phyloP scores from a whole-genome alignment of 441 rosid genomes.

The Brassica balearica region DNA sequence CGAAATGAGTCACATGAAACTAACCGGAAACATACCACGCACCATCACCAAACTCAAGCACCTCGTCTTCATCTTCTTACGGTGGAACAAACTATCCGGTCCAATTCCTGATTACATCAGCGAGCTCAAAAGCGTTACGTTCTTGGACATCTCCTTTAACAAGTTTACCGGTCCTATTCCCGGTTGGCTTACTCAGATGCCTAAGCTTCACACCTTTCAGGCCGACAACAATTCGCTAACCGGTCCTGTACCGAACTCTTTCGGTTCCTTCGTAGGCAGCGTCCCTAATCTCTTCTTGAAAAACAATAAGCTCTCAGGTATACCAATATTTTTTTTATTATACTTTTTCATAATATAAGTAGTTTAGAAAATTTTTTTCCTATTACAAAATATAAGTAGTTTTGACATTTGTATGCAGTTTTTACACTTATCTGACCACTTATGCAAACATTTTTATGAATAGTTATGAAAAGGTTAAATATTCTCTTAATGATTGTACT shows the following conservation, averaged over 20 bases:
- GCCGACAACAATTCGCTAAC: slow-evolving; percentile 61
- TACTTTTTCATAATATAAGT: too few relatives aligned
- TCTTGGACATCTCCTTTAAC: slow-evolving; percentile 40
- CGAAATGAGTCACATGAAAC: slow-evolving; percentile 44
- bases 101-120: slow-evolving; percentile 60
- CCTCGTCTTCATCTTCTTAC: slow-evolving; percentile 57
- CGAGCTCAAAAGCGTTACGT: slow-evolving; percentile 54
- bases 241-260: slow-evolving; percentile 65
- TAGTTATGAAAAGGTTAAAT: neutral
- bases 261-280: slow-evolving; percentile 51
- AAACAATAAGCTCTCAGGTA: slow-evolving; percentile 74
- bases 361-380: too few relatives aligned
- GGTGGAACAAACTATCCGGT: slow-evolving; percentile 61
- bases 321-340: neutral
- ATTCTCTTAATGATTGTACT: too few relatives aligned
- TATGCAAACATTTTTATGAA: neutral
- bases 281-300: slow-evolving; percentile 43
- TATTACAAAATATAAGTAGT: too few relatives aligned
- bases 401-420: too few relatives aligned
- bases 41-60: slow-evolving; percentile 52
- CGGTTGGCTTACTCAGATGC: slow-evolving; percentile 58
- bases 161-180: slow-evolving; percentile 39
- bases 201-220: slow-evolving; percentile 52
- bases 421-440: too few relatives aligned
- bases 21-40: slow-evolving; percentile 60